Evolutionary conservation across 208 protist species (phyloP).

Genomic region (Crithidia fasciculata): DNA sequence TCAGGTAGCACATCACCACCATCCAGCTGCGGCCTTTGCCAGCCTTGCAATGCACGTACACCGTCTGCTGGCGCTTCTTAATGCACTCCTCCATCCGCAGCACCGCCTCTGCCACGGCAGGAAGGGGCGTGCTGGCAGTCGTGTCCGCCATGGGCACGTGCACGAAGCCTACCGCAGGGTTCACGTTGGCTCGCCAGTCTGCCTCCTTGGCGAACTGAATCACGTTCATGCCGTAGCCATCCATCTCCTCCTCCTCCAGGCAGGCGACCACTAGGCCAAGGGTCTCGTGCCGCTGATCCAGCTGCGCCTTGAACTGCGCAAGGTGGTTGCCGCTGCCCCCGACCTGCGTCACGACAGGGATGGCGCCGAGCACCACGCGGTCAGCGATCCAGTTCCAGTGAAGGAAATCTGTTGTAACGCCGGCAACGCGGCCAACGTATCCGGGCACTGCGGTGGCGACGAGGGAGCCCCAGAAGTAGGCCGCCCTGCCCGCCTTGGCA

Average conservation of each 20-base stretch:
- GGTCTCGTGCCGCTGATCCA: conserved; percentile 43
- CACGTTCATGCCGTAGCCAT: conserved; percentile 80
- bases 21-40: conserved; percentile 92
- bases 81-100: conserved; percentile 66
- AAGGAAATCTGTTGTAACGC: conserved; percentile 70
- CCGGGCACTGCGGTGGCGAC: conserved; percentile 81
- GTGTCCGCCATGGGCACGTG: conserved; percentile 78
- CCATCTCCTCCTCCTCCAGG: conserved; percentile 75
- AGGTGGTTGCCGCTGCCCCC: conserved; percentile 84
- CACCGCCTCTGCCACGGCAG: conserved; percentile 58
- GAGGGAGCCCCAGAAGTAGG: conserved; percentile 86
- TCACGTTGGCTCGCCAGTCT: conserved; percentile 58
- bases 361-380: conserved; percentile 77
- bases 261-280: conserved; percentile 85
- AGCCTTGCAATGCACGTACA: conserved; percentile 93
- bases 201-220: conserved; percentile 82
- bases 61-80: conserved; percentile 32
- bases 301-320: conserved; percentile 60
- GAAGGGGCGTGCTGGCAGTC: conserved; percentile 54
- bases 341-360: conserved; percentile 84
- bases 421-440: conserved; percentile 77
- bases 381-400: conserved; percentile 90
- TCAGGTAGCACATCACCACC: conserved; percentile 89
- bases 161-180: conserved; percentile 57
- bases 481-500: conserved; percentile 56